Evolutionary conservation across 106 monocot genomes (phyloP).

Genomic region (Acanthochlamys bracteata): DNA sequence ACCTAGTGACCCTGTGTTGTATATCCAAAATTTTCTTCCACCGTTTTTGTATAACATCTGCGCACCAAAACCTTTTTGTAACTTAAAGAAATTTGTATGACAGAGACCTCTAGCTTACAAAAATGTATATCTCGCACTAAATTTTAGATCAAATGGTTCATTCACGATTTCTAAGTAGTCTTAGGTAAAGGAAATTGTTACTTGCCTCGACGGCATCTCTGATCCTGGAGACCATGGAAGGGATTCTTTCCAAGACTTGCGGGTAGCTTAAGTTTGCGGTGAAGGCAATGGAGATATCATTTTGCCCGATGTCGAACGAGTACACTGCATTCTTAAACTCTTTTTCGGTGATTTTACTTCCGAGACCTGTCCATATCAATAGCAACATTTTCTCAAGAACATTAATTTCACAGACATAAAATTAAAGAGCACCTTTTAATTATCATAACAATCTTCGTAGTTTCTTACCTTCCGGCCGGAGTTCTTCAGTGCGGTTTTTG

Average conservation of each 20-base stretch:
- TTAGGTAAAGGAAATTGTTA: neutral
- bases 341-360: constrained; percentile 30
- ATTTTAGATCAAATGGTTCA: too few species aligned
- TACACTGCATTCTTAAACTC: constrained; percentile 38
- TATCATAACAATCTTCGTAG: too few species aligned
- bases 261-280: constrained; percentile 29
- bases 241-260: constrained; percentile 22
- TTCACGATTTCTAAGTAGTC: neutral
- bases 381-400: neutral
- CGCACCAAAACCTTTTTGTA: neutral
- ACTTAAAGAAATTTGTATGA: too few species aligned
- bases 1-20: constrained; percentile 52
- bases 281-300: constrained; percentile 39
- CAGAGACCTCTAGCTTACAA: too few species aligned
- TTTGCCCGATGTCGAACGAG: constrained; percentile 53
- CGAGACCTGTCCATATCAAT: constrained; percentile 36
- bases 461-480: constrained; percentile 27
- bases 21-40: constrained; percentile 47
- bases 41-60: constrained; percentile 43
- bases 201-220: constrained; percentile 30
- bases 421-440: too few species aligned
- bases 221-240: constrained; percentile 27
- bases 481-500: constrained; percentile 48
- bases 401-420: too few species aligned
- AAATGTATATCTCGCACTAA: neutral